A percentile compares a stretch with the other conserved stretches of the same genome.
Conservation (phyloP, 2,329 filamentous ascomycete species). For the Colletotrichum costaricense region DNA sequence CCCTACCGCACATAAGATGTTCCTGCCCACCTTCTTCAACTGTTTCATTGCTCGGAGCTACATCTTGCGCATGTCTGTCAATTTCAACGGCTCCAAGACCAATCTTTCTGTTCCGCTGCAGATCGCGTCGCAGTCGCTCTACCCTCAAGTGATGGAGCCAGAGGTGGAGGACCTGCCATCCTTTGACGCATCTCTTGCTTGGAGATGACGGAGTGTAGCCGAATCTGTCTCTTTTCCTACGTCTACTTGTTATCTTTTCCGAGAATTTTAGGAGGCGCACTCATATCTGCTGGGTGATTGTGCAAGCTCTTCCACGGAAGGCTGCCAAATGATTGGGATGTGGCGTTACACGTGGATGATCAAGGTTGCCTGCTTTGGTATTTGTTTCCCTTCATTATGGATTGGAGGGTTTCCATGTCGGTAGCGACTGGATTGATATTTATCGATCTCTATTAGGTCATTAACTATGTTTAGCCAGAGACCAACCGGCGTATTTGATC, state of each 20-base stretch:
- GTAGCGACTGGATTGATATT: slow-evolving; percentile 7
- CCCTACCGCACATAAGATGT: slow-evolving; percentile 58
- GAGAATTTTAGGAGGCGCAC: neutral
- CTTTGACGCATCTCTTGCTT: slow-evolving; percentile 21
- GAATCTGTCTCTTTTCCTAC: neutral
- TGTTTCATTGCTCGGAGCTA: slow-evolving; percentile 68
- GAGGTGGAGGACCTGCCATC: slow-evolving; percentile 7
- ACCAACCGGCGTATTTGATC: neutral
- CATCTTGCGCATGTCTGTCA: slow-evolving; percentile 59
- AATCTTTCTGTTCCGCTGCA: slow-evolving; percentile 63
- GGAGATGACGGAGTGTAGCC: neutral
- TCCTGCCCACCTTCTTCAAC: slow-evolving; percentile 68
- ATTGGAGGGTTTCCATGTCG: neutral
- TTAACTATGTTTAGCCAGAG: neutral
- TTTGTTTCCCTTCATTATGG: neutral
- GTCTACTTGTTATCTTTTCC: neutral
- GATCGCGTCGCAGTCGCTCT: slow-evolving; percentile 54
- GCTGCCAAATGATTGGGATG: neutral
- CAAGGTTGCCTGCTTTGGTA: neutral
- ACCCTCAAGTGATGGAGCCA: slow-evolving; percentile 39
- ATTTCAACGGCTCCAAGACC: slow-evolving; percentile 53
- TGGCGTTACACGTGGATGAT: neutral
- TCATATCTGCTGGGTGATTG: neutral
- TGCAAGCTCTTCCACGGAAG: neutral
- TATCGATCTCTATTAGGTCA: neutral